These are phyloP conservation scores for Moniliella sp. DNA, from an alignment of 1,284 basidiomycete genomes.

Conservation along the genomic window DNA sequence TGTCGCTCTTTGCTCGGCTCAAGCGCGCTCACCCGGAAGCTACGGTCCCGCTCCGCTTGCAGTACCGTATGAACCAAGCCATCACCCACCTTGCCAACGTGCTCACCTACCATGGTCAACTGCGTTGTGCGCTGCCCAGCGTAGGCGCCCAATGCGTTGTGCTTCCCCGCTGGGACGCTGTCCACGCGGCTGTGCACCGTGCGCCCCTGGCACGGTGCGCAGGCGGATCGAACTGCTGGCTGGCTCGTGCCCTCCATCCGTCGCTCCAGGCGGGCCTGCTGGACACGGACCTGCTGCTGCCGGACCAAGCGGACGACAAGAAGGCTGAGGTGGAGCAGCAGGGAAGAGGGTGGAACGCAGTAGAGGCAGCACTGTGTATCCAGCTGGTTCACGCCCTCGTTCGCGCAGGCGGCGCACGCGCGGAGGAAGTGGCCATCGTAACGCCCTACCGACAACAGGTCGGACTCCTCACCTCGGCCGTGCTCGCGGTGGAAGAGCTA, in stretches of 20 bases:
- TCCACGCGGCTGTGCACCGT: background rate
- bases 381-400: too few relatives aligned
- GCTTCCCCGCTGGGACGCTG: constrained; percentile 36
- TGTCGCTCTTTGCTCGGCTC: constrained; percentile 68
- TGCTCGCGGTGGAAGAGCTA: constrained; percentile 37
- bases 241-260: constrained; percentile 47
- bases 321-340: too few relatives aligned
- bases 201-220: background rate
- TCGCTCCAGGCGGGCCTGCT: constrained; percentile 68
- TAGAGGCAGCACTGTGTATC: too few relatives aligned
- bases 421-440: constrained; percentile 62
- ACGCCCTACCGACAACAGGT: constrained; percentile 84
- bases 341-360: too few relatives aligned
- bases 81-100: constrained; percentile 83
- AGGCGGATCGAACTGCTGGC: constrained; percentile 44
- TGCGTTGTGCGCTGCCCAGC: constrained; percentile 54
- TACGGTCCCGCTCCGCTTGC: constrained; percentile 58
- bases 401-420: constrained; percentile 45
- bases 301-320: constrained; percentile 47
- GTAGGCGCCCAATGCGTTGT: constrained; percentile 47
- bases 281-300: constrained; percentile 50
- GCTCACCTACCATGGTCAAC: constrained; percentile 59
- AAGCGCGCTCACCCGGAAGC: constrained; percentile 63
- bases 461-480: constrained; percentile 50
- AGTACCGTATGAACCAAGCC: constrained; percentile 90